Percentiles rank a stretch among this genome's conserved stretches.
Evolutionary conservation across 1,139 yeast genomes (phyloP).

Genomic region (Taphrina deformans): DNA sequence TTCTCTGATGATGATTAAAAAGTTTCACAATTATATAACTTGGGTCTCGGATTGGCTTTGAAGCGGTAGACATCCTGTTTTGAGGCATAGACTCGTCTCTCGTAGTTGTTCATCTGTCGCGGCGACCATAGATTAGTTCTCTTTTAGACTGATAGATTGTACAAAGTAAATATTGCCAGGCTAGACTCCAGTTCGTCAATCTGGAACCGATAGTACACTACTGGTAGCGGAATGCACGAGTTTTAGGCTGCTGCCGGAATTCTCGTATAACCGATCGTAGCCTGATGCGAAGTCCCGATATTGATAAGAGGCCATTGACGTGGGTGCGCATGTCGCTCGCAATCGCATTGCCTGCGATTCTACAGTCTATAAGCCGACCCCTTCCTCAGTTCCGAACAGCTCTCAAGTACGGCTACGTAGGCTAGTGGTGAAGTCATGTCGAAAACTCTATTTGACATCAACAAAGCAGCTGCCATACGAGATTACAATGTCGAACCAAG

Average conservation of each 20-base stretch:
- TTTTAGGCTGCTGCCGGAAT: no score
- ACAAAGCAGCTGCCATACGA: conserved; percentile 42
- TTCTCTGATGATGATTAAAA: conserved; percentile 15
- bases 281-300: no score
- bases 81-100: neutral
- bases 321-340: conserved; percentile 8
- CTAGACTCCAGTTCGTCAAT: neutral
- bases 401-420: neutral
- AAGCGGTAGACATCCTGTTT: neutral
- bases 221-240: no score
- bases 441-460: conserved; percentile 38
- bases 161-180: neutral
- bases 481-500: conserved; percentile 41
- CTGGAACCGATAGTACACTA: no score
- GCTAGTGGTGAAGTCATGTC: conserved; percentile 2
- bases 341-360: neutral
- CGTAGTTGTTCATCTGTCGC: neutral
- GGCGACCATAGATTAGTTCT: neutral
- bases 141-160: neutral
- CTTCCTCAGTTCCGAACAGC: no score
- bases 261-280: neutral
- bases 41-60: neutral
- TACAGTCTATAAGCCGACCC: neutral
- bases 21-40: neutral
- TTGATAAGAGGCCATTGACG: conserved; percentile 3